Evolutionary conservation across 2,329 filamentous ascomycete species (phyloP).

Genomic region (Lasiodiplodia theobromae): DNA sequence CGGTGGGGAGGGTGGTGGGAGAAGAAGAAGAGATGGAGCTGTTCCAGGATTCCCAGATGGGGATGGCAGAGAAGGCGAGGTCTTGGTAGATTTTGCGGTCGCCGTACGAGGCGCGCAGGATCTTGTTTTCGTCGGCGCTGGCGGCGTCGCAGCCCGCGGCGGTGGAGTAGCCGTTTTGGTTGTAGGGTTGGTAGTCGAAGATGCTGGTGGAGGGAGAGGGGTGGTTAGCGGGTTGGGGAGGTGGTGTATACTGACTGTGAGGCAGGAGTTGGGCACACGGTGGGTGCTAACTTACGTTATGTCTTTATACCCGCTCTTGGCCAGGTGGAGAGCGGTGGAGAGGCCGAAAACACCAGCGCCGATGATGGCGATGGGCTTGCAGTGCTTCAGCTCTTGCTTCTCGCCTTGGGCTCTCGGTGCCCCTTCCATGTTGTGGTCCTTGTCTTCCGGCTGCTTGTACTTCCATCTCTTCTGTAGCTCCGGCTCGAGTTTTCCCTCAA

Average conservation of each 20-base stretch:
- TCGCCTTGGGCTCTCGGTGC: conserved; percentile 20
- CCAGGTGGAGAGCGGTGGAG: conserved; percentile 49
- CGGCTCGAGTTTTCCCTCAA: conserved; percentile 25
- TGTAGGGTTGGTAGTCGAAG: conserved; percentile 29
- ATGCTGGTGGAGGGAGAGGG: not conserved
- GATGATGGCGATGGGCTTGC: conserved; percentile 36
- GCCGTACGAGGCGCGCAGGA: conserved; percentile 66
- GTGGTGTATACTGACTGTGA: not conserved
- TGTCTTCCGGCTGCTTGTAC: conserved; percentile 21
- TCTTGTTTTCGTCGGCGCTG: conserved; percentile 58
- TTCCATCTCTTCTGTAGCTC: conserved; percentile 27
- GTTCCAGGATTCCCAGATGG: conserved; percentile 29
- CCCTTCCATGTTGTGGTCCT: conserved; percentile 27
- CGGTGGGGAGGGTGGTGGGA: not conserved
- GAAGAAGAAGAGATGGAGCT: not conserved
- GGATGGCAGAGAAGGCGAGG: conserved; percentile 29
- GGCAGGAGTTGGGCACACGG: not conserved
- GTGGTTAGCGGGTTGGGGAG: not conserved
- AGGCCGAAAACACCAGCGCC: conserved; percentile 49
- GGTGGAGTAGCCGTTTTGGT: conserved; percentile 26
- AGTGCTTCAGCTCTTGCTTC: conserved; percentile 27
- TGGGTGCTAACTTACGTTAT: conserved; percentile 14
- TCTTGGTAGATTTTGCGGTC: conserved; percentile 42
- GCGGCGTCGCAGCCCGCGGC: conserved; percentile 28
- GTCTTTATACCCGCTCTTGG: conserved; percentile 39